Evolutionary conservation across 306 rosid genomes (phyloP).

Genomic region (Prunus padus): DNA sequence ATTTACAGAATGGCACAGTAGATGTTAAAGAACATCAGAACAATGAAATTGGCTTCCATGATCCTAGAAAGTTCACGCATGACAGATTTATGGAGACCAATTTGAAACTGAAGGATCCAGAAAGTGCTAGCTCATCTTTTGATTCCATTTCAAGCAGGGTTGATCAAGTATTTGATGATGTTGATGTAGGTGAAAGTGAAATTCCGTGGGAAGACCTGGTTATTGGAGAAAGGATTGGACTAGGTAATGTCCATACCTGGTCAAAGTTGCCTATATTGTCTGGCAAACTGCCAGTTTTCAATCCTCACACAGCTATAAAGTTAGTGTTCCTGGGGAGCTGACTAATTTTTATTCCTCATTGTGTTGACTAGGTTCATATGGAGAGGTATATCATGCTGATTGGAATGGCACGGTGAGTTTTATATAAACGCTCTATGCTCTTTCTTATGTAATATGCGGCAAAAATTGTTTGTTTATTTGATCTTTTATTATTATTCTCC

Average conservation of each 20-base stretch:
- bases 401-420: slow-evolving; percentile 97
- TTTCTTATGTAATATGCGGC: background rate
- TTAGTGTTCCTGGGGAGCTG: slow-evolving; percentile 12
- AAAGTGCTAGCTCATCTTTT: slow-evolving; percentile 51
- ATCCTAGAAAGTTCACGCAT: slow-evolving; percentile 50
- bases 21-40: slow-evolving; percentile 42
- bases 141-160: slow-evolving; percentile 54
- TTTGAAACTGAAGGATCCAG: slow-evolving; percentile 59
- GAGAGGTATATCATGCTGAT: slow-evolving; percentile 96
- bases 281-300: slow-evolving; percentile 6
- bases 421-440: slow-evolving; percentile 15
- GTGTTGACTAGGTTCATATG: slow-evolving; percentile 80
- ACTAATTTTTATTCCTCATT: slow-evolving; percentile 13
- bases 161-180: slow-evolving; percentile 81
- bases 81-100: slow-evolving; percentile 63
- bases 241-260: slow-evolving; percentile 60
- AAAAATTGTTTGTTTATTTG: background rate
- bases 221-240: slow-evolving; percentile 93
- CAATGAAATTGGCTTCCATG: slow-evolving; percentile 41
- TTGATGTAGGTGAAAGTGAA: slow-evolving; percentile 91
- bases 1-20: slow-evolving; percentile 29
- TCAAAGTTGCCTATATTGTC: slow-evolving; percentile 1
- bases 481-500: background rate
- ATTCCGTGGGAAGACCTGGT: slow-evolving; percentile 93
- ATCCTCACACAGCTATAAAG: background rate